phyloP scores from a whole-genome alignment of 2,329 filamentous ascomycete species.

The Ophiostoma himal-ulmi region DNA sequence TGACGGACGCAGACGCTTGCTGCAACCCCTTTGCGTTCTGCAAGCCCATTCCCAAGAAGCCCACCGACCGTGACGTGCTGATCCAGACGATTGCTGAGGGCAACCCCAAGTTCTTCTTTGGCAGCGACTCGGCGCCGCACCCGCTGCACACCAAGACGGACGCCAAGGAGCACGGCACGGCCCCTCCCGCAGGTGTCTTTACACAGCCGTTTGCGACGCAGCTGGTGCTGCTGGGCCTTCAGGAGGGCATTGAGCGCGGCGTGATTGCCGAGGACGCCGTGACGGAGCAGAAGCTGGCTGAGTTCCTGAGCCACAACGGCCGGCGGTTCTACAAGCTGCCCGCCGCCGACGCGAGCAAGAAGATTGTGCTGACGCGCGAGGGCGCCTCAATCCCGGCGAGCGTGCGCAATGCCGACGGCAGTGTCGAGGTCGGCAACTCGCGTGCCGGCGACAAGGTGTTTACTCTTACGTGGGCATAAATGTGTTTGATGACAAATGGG shows the following conservation, averaged over 20 bases:
- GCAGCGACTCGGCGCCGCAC: constrained; percentile 69
- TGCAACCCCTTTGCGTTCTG: constrained; percentile 35
- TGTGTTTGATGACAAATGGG: background rate
- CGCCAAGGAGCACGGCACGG: constrained; percentile 38
- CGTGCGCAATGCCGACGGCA: constrained; percentile 36
- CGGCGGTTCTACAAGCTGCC: constrained; percentile 49
- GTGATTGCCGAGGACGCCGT: constrained; percentile 48
- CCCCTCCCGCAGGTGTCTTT: constrained; percentile 69
- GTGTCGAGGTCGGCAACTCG: constrained; percentile 41
- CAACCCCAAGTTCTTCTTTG: constrained; percentile 60
- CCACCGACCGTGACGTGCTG: constrained; percentile 65
- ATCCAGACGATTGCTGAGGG: constrained; percentile 57
- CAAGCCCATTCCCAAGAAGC: constrained; percentile 71
- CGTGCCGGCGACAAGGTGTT: constrained; percentile 39
- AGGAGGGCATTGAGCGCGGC: constrained; percentile 53
- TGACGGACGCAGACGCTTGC: constrained; percentile 37
- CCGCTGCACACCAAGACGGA: constrained; percentile 53
- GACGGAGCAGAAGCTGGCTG: constrained; percentile 48
- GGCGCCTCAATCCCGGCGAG: constrained; percentile 39
- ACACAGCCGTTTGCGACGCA: constrained; percentile 64
- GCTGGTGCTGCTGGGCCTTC: constrained; percentile 55
- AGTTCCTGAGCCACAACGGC: constrained; percentile 50
- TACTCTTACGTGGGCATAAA: constrained; percentile 35
- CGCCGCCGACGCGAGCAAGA: constrained; percentile 27
- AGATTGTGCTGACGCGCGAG: constrained; percentile 38